Evolutionary conservation across 768 basidiomycete species (phyloP), one percentile per base, ranked within the genome.

Genomic region (Candolleomyces eurysporus): DNA sequence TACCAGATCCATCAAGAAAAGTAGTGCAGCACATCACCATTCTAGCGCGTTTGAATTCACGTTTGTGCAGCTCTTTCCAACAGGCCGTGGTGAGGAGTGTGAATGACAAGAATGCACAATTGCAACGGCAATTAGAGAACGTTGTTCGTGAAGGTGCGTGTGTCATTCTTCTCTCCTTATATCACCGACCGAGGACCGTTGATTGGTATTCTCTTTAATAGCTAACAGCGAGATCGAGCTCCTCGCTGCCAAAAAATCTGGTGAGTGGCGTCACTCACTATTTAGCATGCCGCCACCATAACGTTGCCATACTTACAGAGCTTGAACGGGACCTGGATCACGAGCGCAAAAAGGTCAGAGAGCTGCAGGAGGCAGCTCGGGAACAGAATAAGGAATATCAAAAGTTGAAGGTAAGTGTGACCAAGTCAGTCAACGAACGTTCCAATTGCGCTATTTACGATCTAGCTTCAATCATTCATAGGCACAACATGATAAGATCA

Each of bases 1-100:
- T 94, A 94, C 71, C 92, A 94, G 68, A 83, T 88, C 55, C 90
- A 91, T 64, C 92, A 94, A 73, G 92, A 94, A 76, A 87, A 84
- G 92, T 90, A 59, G 60, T 74, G 66, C 22, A 21, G 6, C 32
- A 48, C 30, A 30, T 56, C 42, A 43, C n/a, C 42, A 43, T 43
- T 26, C 26, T 58, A 49, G 48, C 42, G 49, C 52, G 57, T 32
- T 53, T 32, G 48, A 42, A 59, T 52, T 62, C n/a, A 64, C 45
- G 57, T 61, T 54, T 42, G 53, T 59, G 26, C 60, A 91, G 90
- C 64, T 86, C 91, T 16, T 94, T 92, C 69, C 92, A 94, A 69
- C 90, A 91, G 67, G 92, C 92, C 4, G 85, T 94, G 8, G 79
- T 91, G 26, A 86, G 90, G 30, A 93, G 86, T 70, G 75, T 92